These are phyloP conservation scores for Grosmannia serpens DNA, from an alignment of 2,329 filamentous ascomycete species.

Conservation along the genomic window DNA sequence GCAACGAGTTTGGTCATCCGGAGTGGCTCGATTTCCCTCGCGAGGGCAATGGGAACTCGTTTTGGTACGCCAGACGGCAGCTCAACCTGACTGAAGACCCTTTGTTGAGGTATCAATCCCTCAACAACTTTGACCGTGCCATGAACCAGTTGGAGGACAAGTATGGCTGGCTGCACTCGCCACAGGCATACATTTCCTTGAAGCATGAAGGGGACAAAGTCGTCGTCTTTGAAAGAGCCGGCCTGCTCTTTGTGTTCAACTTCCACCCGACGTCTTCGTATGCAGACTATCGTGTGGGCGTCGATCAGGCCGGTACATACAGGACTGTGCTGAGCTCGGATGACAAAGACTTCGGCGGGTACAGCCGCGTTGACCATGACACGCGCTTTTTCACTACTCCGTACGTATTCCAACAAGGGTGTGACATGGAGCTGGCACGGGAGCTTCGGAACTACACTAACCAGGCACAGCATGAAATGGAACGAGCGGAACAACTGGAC, in stretches of 20 bases:
- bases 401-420: constrained; percentile 3
- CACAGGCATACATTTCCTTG: constrained; percentile 83
- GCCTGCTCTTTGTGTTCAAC: constrained; percentile 90
- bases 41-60: constrained; percentile 83
- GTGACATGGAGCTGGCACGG: neutral
- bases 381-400: constrained; percentile 88
- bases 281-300: constrained; percentile 82
- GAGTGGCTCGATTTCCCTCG: constrained; percentile 99
- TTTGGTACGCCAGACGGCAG: constrained; percentile 88
- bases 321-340: constrained; percentile 77
- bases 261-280: constrained; percentile 80
- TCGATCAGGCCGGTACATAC: constrained; percentile 79
- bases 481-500: constrained; percentile 83
- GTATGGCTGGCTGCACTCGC: constrained; percentile 78
- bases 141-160: constrained; percentile 85
- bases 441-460: constrained; percentile 1
- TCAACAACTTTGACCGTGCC: constrained; percentile 85
- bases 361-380: constrained; percentile 62
- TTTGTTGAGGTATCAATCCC: constrained; percentile 75
- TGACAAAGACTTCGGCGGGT: constrained; percentile 63
- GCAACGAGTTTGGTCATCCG: constrained; percentile 96
- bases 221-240: constrained; percentile 86
- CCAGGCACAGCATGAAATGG: constrained; percentile 52
- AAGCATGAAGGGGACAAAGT: constrained; percentile 94
- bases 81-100: constrained; percentile 83